Evolutionary conservation across 306 rosid genomes (phyloP).

Genomic region (Ceratonia siliqua): DNA sequence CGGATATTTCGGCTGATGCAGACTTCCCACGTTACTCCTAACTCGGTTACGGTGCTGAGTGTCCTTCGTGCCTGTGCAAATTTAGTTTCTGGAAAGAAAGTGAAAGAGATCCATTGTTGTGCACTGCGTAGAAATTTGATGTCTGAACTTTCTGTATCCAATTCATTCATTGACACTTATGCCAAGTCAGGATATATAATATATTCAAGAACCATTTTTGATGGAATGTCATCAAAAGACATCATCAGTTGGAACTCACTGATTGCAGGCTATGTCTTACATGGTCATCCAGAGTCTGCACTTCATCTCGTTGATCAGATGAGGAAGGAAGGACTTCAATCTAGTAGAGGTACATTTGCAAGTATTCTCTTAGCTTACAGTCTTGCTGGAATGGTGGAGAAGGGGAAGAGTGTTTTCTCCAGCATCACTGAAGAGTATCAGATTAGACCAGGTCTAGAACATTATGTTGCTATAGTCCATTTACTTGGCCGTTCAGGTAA

Average conservation of each 20-base stretch:
- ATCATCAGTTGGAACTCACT: slow-evolving; percentile 85
- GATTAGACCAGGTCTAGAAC: slow-evolving; percentile 71
- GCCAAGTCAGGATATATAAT: slow-evolving; percentile 78
- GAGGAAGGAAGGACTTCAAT: slow-evolving; percentile 62
- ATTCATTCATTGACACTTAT: slow-evolving; percentile 74
- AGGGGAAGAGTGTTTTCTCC: slow-evolving; percentile 67
- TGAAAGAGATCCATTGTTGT: slow-evolving; percentile 81
- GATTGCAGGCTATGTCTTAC: slow-evolving; percentile 71
- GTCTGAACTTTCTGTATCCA: slow-evolving; percentile 61
- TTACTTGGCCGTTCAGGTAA: slow-evolving; percentile 86
- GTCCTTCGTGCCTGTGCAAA: slow-evolving; percentile 75
- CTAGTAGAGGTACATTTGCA: slow-evolving; percentile 80
- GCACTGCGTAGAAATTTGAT: slow-evolving; percentile 64
- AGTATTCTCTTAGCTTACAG: slow-evolving; percentile 70
- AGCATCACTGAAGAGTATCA: slow-evolving; percentile 58
- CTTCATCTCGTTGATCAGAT: slow-evolving; percentile 65
- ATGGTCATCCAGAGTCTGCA: slow-evolving; percentile 65
- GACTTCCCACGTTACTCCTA: slow-evolving; percentile 53
- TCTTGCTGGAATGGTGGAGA: slow-evolving; percentile 66
- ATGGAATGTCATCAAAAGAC: slow-evolving; percentile 69
- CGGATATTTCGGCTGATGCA: slow-evolving; percentile 84
- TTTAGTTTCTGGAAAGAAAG: slow-evolving; percentile 65
- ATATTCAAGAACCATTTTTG: slow-evolving; percentile 67
- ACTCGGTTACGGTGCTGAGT: slow-evolving; percentile 74
- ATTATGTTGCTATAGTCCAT: slow-evolving; percentile 75